Evolutionary conservation across 495 filamentous ascomycete genomes (phyloP), one percentile per base, ranked within the genome.

Genomic region (Aspergillus leporis): DNA sequence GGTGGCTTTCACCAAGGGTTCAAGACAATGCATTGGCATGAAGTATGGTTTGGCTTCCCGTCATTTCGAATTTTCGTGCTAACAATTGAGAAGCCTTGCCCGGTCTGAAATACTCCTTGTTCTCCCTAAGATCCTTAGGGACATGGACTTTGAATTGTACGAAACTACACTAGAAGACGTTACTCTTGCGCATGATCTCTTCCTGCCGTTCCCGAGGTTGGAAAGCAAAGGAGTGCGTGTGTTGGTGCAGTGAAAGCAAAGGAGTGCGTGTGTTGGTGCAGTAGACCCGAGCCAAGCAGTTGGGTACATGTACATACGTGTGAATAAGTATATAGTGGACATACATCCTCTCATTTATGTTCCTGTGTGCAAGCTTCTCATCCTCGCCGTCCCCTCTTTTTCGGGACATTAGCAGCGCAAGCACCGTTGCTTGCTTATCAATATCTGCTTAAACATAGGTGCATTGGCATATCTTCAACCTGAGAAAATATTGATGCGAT

Each of bases 11-110:
- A 74, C 68, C 19, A 78, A 75, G 61, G 81, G 83, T 2, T 71
- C 66, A 1, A 60, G 83, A 41, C 63, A 66, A 21, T 85, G 82
- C 53, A 60, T 86, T 28, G 83, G 80, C 1, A 81, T 81, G 38
- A 78, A 80, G 70, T 71, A 63, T 21, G 25, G 10, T 2, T 36
- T 36, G 2, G 4, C 34, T 36, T 12, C 13, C 2, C 8, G 4
- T 36, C 34, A 67, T 62, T 32, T 12, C 41, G 34, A 19, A 14
- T 22, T 22, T 51, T 23, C 13, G 38, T 16, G 2, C 28, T 43
- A 9, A 30, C 18, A 22, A 14, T n/a, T 19, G 22, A 36, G 16
- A 12, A 60, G 58, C 40, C 38, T 56, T 5, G 53, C 59, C 9
- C 48, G 49, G 8, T 32, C 53, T 8, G 59, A 61, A 38, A 61